Evolutionary conservation across 805 yeast species (phyloP).

Genomic region (Saturnispora serradocipensis): DNA sequence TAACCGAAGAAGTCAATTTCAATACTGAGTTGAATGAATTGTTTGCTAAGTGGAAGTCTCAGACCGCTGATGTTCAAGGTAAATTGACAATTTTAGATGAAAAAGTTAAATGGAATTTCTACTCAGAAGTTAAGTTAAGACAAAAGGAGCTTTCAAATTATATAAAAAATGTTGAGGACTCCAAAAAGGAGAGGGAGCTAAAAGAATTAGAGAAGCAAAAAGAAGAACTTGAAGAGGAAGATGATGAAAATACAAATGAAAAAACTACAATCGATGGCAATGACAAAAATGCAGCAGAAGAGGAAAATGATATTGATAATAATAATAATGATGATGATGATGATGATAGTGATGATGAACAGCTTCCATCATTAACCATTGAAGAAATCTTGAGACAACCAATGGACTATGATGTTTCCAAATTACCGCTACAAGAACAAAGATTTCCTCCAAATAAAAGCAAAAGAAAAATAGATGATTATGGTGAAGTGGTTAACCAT

Average conservation of each 20-base stretch:
- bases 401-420: conserved; percentile 47
- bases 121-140: conserved; percentile 39
- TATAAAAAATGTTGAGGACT: conserved; percentile 35
- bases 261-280: conserved; percentile 27
- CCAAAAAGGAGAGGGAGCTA: conserved; percentile 33
- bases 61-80: conserved; percentile 43
- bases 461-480: conserved; percentile 67
- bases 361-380: conserved; percentile 16
- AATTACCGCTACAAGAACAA: conserved; percentile 39
- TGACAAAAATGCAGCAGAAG: conserved; percentile 9
- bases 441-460: conserved; percentile 71
- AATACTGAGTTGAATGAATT: conserved; percentile 42
- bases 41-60: conserved; percentile 41
- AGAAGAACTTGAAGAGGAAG: conserved; percentile 24
- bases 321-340: not conserved
- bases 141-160: conserved; percentile 44
- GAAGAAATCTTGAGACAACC: conserved; percentile 37
- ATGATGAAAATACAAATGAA: conserved; percentile 15
- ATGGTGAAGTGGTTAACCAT: conserved; percentile 68
- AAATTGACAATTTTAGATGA: conserved; percentile 46
- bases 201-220: conserved; percentile 23
- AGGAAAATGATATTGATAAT: not conserved
- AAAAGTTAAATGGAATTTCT: conserved; percentile 26
- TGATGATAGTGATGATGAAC: conserved; percentile 5
- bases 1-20: conserved; percentile 51